Evolutionary conservation across 2,329 filamentous ascomycete species (phyloP), one percentile per base, ranked within the genome.

Genomic region (Whalleya microplaca): DNA sequence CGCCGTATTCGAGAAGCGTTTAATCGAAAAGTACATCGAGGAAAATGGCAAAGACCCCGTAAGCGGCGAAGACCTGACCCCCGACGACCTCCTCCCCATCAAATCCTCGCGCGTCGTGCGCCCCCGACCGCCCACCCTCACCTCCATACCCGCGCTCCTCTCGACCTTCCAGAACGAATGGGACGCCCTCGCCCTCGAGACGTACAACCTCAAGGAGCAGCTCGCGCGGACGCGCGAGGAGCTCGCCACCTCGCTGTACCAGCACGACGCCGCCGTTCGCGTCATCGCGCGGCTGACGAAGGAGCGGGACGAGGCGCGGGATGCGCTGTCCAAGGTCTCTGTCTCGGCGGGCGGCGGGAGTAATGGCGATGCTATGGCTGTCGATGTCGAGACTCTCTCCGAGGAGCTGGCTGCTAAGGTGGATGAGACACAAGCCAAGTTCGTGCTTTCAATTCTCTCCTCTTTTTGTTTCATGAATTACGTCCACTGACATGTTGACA

Each of bases 101-200:
- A 92, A 95, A 78, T 87, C 91, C 56, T 84, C 90, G 66, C 88
- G 89, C 76, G 84, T 92, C 66, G 91, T 97, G 60, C 90, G 90
- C 67, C 94, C 95, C 48, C 86, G 95, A 69, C 93, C 95, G 56
- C 94, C 95, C 29, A 93, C 92, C 32, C 86, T 98, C 68, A 98
- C 95, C 52, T 99, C 95, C 40, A 96, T 99, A 71, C 95, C 95
- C 20, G 92, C 95, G 18, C 85, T 99, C 53, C 89, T 99, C 53
- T 90, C 91, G 48, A 90, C 93, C 41, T 98, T 99, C 74, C 95
- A 99, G 74, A 96, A 96, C 74, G 95, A 99, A 81, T 99, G 95
- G 95, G 95, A 99, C 73, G 89, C 93, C 8, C 79, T 97, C 44
- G 91, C 94, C 12, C 80, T 98, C 37, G 95, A 99, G 77, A 91